Conservation (phyloP, 2,329 filamentous ascomycete species). For the Endothia cerciana region DNA sequence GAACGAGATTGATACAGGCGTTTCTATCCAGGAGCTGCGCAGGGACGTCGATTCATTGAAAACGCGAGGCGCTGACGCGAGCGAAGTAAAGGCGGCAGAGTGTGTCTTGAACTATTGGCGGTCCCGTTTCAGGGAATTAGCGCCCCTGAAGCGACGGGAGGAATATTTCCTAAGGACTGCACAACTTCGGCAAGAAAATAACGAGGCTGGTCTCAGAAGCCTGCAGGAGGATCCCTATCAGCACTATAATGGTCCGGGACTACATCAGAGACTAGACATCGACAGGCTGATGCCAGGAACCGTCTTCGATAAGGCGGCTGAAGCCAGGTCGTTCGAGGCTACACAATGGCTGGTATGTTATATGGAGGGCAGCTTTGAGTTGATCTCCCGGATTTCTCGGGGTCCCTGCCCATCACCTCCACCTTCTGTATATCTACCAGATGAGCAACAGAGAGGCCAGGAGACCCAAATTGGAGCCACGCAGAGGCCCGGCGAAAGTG, state of each 20-base stretch:
- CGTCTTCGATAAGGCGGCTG: not conserved
- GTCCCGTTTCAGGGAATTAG: not conserved
- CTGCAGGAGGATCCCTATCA: not conserved
- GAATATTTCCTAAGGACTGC: not conserved
- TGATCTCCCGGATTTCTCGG: not conserved
- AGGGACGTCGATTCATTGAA: not conserved
- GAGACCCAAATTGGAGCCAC: not conserved
- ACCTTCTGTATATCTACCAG: not conserved
- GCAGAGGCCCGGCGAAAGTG: not conserved
- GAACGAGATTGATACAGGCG: not conserved
- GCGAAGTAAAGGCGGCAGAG: not conserved
- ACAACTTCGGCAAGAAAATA: not conserved
- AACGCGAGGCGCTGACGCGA: not conserved
- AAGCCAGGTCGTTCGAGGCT: not conserved
- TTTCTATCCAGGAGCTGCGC: not conserved
- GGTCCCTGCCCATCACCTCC: not conserved
- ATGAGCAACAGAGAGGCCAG: not conserved
- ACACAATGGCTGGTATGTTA: not conserved
- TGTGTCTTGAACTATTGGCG: not conserved
- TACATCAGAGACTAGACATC: not conserved
- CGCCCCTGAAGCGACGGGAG: not conserved
- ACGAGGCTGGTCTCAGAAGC: not conserved
- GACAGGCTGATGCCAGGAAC: not conserved
- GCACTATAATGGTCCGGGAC: not conserved
- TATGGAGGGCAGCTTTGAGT: constrained; percentile 2